Conservation (phyloP, 257 asterid genomes). For the Solanum acaule region DNA sequence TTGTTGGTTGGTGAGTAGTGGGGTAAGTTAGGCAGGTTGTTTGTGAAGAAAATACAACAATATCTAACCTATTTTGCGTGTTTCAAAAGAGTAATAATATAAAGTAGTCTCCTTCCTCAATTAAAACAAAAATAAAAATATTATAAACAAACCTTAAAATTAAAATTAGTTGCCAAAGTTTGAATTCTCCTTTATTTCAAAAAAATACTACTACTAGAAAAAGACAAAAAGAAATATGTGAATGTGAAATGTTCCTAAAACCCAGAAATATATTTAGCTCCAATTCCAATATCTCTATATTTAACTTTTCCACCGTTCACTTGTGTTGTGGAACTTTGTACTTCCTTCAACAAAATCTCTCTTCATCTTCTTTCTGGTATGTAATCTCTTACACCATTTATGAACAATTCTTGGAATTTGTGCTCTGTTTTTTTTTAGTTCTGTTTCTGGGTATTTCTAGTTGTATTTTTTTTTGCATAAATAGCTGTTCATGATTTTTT, state of each 20-base stretch:
- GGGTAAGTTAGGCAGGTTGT: slow-evolving; percentile 4
- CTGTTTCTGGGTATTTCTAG: background rate
- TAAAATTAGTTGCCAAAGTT: background rate
- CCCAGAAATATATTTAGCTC: background rate
- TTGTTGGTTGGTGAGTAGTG: background rate
- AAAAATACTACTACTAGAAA: background rate
- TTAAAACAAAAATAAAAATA: background rate
- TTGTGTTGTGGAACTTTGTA: background rate
- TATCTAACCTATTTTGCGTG: background rate
- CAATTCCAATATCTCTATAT: background rate
- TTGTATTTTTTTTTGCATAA: background rate
- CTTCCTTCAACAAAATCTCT: background rate
- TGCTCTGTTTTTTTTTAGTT: background rate
- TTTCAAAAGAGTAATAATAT: background rate
- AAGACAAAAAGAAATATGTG: background rate
- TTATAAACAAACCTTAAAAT: background rate
- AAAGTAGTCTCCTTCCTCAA: background rate
- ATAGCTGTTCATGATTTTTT: background rate
- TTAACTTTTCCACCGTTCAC: background rate
- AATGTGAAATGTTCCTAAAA: background rate
- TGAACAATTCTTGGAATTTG: background rate
- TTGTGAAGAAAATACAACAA: background rate
- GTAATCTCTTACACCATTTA: background rate
- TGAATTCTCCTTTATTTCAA: background rate
- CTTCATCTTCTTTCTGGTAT: background rate